These are phyloP conservation scores for Russula lepida DNA, from an alignment of 768 basidiomycete genomes.

Conservation along the genomic window DNA sequence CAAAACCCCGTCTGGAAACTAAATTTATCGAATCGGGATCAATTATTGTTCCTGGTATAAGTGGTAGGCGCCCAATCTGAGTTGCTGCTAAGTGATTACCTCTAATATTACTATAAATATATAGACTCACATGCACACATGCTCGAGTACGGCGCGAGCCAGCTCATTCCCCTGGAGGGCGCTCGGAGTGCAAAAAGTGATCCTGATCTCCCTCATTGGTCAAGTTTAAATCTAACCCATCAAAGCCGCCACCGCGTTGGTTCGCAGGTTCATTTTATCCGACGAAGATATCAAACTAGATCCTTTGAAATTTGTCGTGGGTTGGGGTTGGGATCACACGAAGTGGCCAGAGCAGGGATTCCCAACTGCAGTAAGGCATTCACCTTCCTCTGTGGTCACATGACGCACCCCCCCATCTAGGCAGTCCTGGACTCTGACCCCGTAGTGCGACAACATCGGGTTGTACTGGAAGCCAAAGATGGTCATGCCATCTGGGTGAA, in stretches of 20 bases:
- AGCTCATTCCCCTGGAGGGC: constrained; percentile 56
- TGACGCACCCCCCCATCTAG: constrained; percentile 30
- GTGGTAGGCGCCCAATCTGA: constrained; percentile 38
- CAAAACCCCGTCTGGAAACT: constrained; percentile 30
- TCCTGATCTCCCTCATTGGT: neutral
- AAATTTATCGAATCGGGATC: constrained; percentile 47
- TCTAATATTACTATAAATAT: constrained; percentile 11
- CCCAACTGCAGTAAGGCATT: constrained; percentile 56
- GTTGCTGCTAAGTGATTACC: constrained; percentile 6
- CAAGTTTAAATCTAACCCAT: constrained; percentile 4
- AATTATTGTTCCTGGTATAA: constrained; percentile 64
- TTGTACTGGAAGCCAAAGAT: constrained; percentile 79
- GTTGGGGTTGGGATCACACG: constrained; percentile 92
- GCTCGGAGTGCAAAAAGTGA: constrained; percentile 50
- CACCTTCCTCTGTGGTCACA: neutral
- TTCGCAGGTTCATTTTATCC: constrained; percentile 51
- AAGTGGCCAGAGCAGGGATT: constrained; percentile 51
- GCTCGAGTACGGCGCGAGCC: constrained; percentile 66
- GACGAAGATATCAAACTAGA: constrained; percentile 51
- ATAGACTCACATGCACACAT: constrained; percentile 77
- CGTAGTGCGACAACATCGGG: constrained; percentile 55
- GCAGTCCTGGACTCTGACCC: constrained; percentile 65
- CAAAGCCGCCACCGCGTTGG: constrained; percentile 53
- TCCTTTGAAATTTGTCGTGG: constrained; percentile 55
- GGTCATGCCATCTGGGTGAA: constrained; percentile 89